A percentile compares a stretch with the other conserved stretches of the same genome.
Conservation (phyloP, 2,329 filamentous ascomycete genomes). For the Pestalotiopsis sp. region DNA sequence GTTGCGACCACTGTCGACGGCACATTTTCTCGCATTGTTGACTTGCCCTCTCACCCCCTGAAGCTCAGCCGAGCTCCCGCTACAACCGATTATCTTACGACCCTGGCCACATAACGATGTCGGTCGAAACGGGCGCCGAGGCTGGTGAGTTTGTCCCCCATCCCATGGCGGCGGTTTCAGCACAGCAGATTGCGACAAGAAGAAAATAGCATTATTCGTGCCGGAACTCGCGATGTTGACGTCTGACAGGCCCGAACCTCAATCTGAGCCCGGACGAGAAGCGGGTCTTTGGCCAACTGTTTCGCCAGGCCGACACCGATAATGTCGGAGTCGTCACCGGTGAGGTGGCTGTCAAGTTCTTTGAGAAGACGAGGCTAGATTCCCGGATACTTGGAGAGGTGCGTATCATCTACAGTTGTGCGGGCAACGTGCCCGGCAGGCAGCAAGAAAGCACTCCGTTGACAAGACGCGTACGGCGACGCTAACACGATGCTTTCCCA, state of each 20-base stretch:
- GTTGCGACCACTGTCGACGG: background rate
- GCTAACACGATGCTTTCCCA: conserved; percentile 26
- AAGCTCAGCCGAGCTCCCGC: conserved; percentile 22
- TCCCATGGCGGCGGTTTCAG: background rate
- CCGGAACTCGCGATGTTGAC: conserved; percentile 17
- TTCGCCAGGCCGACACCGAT: conserved; percentile 89
- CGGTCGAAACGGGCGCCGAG: conserved; percentile 28
- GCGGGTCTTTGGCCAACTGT: conserved; percentile 88
- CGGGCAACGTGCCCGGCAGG: background rate
- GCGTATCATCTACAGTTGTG: conserved; percentile 33
- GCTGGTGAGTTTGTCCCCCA: conserved; percentile 13
- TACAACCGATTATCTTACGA: conserved; percentile 20
- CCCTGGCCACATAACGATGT: conserved; percentile 31
- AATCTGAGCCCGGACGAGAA: conserved; percentile 93
- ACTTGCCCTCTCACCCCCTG: background rate
- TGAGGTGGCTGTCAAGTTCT: conserved; percentile 95
- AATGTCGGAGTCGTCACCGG: conserved; percentile 92
- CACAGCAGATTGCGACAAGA: background rate
- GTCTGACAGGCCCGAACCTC: conserved; percentile 65
- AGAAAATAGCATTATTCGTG: conserved; percentile 5
- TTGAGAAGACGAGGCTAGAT: conserved; percentile 90
- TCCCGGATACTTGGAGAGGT: conserved; percentile 87
- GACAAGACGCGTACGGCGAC: background rate
- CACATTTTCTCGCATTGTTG: background rate
- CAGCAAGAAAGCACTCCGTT: background rate